Evolutionary conservation across 2,329 filamentous ascomycete species (phyloP).

Genomic region (Colletotrichum godetiae): DNA sequence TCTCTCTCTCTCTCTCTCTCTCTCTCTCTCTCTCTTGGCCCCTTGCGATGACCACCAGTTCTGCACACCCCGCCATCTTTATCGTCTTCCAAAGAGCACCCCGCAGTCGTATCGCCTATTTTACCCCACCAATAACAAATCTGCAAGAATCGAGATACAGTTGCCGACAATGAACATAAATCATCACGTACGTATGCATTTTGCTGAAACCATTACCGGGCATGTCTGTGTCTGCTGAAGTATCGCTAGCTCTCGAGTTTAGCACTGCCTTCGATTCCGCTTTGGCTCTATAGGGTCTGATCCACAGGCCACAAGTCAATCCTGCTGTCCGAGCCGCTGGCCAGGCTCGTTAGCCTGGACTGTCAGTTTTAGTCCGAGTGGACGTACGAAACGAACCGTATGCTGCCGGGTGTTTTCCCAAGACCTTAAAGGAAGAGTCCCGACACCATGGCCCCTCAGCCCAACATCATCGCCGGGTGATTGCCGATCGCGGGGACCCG

Average conservation of each 20-base stretch:
- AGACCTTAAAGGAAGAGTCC: background rate
- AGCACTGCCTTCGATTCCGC: background rate
- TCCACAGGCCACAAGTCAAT: background rate
- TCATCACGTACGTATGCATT: background rate
- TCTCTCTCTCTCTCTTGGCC: background rate
- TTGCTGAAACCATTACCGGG: conserved; percentile 20
- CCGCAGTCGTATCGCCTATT: background rate
- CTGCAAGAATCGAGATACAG: background rate
- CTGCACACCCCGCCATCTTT: background rate
- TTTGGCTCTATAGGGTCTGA: background rate
- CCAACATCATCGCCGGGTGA: background rate
- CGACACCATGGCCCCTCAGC: background rate
- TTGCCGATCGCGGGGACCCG: conserved; percentile 4
- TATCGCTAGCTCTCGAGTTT: background rate
- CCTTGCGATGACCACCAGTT: background rate
- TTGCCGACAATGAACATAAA: background rate
- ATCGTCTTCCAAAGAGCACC: background rate
- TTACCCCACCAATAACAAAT: background rate
- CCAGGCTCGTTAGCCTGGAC: background rate
- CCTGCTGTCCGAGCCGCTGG: background rate
- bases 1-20: background rate
- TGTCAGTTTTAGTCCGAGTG: background rate
- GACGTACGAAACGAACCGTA: background rate
- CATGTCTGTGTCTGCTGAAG: background rate
- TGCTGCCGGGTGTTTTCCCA: background rate